Percentiles rank a stretch among this genome's conserved stretches.
Conservation (phyloP, 495 filamentous ascomycete genomes). For the Haplographium delicatum region DNA sequence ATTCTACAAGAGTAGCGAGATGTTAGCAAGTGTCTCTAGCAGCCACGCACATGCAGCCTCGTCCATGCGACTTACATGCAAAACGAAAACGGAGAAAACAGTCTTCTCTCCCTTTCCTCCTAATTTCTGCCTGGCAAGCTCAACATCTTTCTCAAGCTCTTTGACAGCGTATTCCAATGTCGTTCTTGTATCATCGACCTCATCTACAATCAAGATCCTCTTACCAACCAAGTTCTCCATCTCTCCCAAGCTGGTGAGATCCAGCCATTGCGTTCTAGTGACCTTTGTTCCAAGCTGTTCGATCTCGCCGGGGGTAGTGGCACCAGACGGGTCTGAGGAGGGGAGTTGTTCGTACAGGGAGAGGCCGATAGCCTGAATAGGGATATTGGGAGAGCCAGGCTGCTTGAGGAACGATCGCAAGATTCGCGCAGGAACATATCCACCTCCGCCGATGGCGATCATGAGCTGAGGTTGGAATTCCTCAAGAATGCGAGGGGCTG, state of each 20-base stretch:
- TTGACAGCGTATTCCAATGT: slow-evolving; percentile 95
- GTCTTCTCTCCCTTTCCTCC: slow-evolving; percentile 67
- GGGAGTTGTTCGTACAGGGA: slow-evolving; percentile 89
- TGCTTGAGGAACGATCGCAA: slow-evolving; percentile 96
- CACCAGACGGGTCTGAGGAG: slow-evolving; percentile 29
- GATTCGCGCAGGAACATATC: slow-evolving; percentile 95
- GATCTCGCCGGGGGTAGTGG: slow-evolving; percentile 35
- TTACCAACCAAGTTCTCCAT: slow-evolving; percentile 94
- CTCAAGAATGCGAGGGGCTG: slow-evolving; percentile 73
- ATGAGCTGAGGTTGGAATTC: slow-evolving; percentile 89
- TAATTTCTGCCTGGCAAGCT: slow-evolving; percentile 65
- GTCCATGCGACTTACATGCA: slow-evolving; percentile 64
- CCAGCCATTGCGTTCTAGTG: slow-evolving; percentile 96
- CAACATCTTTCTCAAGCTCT: slow-evolving; percentile 96
- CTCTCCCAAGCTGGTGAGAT: slow-evolving; percentile 75
- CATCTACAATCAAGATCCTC: slow-evolving; percentile 96
- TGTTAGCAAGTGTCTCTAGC: not conserved
- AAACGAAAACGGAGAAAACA: slow-evolving; percentile 86
- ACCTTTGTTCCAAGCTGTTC: slow-evolving; percentile 87
- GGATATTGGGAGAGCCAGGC: slow-evolving; percentile 84
- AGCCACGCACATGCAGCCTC: not conserved
- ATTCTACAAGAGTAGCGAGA: slow-evolving; percentile 52
- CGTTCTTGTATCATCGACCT: slow-evolving; percentile 97
- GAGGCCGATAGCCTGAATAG: slow-evolving; percentile 97
- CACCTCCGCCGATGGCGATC: slow-evolving; percentile 97